Evolutionary conservation across 2,329 filamentous ascomycete species (phyloP).

Genomic region (Torrubiella hemipterigena): DNA sequence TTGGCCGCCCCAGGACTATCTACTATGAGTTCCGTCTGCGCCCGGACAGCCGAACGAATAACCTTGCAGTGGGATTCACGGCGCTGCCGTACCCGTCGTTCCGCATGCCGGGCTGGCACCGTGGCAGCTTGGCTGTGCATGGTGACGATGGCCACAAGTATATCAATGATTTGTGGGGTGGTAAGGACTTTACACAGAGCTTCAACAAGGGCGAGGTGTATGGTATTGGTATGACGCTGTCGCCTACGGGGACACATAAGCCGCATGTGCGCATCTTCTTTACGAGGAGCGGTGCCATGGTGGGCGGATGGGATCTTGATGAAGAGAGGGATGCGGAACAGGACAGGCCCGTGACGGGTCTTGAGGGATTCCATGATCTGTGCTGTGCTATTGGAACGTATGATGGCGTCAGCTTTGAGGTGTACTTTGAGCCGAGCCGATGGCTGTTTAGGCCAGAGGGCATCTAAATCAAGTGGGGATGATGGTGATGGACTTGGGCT

Average conservation of each 20-base stretch:
- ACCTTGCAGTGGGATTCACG: conserved; percentile 55
- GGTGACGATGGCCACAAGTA: conserved; percentile 69
- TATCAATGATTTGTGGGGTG: conserved; percentile 64
- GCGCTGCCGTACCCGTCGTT: conserved; percentile 68
- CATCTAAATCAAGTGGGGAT: too few species aligned
- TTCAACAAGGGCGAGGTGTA: conserved; percentile 56
- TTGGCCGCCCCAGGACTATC: conserved; percentile 33
- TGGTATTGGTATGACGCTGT: conserved; percentile 59
- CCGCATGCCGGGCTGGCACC: conserved; percentile 71
- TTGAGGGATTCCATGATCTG: conserved; percentile 61
- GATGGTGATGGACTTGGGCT: too few species aligned
- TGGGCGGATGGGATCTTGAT: conserved; percentile 58
- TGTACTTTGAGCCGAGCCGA: conserved; percentile 44
- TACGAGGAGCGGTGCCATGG: conserved; percentile 50
- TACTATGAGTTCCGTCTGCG: conserved; percentile 62
- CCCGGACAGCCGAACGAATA: conserved; percentile 30
- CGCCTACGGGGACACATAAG: conserved; percentile 16
- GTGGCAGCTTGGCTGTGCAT: conserved; percentile 63
- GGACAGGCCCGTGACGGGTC: conserved; percentile 50
- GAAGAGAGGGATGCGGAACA: conserved; percentile 57
- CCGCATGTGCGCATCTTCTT: conserved; percentile 44
- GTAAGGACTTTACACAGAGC: conserved; percentile 51
- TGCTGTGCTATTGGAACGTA: conserved; percentile 61
- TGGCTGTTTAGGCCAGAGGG: conserved; percentile 37
- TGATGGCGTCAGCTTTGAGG: conserved; percentile 55